Evolutionary conservation across 257 asterid genomes (phyloP).

Genomic region (Solanum peruvianum): DNA sequence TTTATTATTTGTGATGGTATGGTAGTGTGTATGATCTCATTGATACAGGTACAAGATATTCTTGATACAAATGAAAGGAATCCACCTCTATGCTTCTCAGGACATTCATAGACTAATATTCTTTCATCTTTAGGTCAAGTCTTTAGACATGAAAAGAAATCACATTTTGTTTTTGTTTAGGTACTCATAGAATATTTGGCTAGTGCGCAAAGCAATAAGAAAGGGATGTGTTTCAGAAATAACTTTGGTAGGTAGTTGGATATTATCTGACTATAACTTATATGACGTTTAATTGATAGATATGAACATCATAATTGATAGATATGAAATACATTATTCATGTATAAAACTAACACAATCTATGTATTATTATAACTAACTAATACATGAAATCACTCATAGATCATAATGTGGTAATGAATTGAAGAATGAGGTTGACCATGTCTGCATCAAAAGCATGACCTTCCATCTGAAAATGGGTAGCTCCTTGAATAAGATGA

Average conservation of each 20-base stretch:
- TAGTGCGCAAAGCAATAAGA: background rate
- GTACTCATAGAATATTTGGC: background rate
- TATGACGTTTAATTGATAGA: too few species aligned
- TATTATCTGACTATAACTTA: background rate
- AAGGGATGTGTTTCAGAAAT: background rate
- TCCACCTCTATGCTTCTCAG: background rate
- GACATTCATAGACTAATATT: background rate
- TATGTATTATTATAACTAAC: too few species aligned
- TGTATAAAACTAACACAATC: background rate
- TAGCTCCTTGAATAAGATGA: constrained; percentile 56
- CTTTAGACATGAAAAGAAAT: background rate
- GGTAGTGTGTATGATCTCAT: background rate
- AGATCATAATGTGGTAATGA: constrained; percentile 26
- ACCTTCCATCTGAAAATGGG: constrained; percentile 89
- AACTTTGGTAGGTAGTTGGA: background rate
- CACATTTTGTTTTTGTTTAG: background rate
- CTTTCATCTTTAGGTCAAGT: background rate
- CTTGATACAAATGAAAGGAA: background rate
- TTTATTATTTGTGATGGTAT: background rate
- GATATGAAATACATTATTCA: background rate
- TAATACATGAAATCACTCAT: too few species aligned
- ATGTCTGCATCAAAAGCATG: constrained; percentile 62
- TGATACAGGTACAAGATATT: background rate
- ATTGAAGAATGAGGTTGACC: constrained; percentile 39
- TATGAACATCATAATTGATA: too few species aligned